These are phyloP conservation scores for Epichloe amarillans DNA, from an alignment of 2,329 filamentous ascomycete species.

Conservation along the genomic window DNA sequence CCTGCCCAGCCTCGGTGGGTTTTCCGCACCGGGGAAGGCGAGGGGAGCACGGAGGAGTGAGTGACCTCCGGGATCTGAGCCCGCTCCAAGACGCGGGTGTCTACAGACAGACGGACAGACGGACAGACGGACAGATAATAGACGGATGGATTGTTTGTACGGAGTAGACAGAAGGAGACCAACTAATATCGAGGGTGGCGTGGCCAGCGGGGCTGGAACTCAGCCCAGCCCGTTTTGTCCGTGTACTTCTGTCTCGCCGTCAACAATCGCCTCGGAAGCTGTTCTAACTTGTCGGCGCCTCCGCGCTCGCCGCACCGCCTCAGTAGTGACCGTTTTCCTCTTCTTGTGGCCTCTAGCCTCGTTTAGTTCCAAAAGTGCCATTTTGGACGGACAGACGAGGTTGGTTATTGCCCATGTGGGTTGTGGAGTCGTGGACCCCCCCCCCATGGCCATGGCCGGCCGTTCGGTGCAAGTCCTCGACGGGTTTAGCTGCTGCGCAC, in stretches of 20 bases:
- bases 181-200: background rate
- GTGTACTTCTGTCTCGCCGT: no score
- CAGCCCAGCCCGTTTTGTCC: no score
- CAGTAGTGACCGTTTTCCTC: background rate
- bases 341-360: background rate
- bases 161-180: background rate
- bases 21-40: background rate
- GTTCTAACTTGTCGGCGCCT: background rate
- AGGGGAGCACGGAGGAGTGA: background rate
- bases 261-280: background rate
- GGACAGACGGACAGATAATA: no score
- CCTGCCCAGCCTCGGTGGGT: background rate
- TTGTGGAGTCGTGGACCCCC: background rate
- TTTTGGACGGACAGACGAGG: background rate
- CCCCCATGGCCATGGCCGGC: background rate
- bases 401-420: slow-evolving; percentile 1
- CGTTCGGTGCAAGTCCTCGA: background rate
- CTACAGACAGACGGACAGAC: no score
- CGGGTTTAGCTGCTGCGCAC: background rate
- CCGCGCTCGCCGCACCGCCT: background rate
- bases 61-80: background rate
- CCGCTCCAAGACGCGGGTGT: background rate
- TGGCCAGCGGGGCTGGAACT: no score
- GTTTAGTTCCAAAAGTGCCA: background rate
- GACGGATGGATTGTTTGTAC: no score